These are phyloP conservation scores for Phytopythium helicoides DNA, from an alignment of 352 stramenopile species.

Conservation along the genomic window DNA sequence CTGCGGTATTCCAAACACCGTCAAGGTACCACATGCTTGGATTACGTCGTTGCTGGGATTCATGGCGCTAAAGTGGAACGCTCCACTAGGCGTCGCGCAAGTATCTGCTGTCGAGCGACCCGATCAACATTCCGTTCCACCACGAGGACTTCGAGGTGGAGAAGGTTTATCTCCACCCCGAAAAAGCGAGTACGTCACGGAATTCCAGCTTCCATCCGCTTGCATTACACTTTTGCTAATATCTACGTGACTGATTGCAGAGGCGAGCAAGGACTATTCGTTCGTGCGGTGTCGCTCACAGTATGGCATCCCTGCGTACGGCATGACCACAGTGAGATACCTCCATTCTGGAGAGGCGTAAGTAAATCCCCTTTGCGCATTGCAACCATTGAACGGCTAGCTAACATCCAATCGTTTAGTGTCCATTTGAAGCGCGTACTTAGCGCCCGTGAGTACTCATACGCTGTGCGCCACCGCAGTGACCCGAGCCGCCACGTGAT, in stretches of 20 bases:
- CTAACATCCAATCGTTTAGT: conserved; percentile 16
- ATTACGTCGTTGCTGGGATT: neutral
- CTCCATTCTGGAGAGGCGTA: conserved; percentile 76
- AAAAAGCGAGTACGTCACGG: conserved; percentile 39
- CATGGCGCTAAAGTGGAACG: neutral
- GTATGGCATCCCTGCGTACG: conserved; percentile 79
- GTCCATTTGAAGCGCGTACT: conserved; percentile 85
- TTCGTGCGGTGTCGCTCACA: conserved; percentile 85
- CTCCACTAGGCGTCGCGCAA: conserved; percentile 52
- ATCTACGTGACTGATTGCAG: conserved; percentile 15
- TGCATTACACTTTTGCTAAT: conserved; percentile 1
- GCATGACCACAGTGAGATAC: conserved; percentile 86
- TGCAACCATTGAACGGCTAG: neutral
- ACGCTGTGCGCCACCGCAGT: conserved; percentile 72
- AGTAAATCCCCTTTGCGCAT: conserved; percentile 9
- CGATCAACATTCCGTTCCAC: conserved; percentile 66
- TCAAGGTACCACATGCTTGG: conserved; percentile 27
- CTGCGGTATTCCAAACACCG: conserved; percentile 72
- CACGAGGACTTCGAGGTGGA: conserved; percentile 87
- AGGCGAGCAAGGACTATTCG: conserved; percentile 82
- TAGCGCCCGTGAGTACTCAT: conserved; percentile 80
- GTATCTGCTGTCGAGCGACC: conserved; percentile 54
- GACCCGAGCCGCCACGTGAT: conserved; percentile 73
- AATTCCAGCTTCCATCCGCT: neutral
- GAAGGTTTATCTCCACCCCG: conserved; percentile 81